Evolutionary conservation across 1,284 basidiomycete genomes (phyloP).

Genomic region (Marasmius tenuissimus): DNA sequence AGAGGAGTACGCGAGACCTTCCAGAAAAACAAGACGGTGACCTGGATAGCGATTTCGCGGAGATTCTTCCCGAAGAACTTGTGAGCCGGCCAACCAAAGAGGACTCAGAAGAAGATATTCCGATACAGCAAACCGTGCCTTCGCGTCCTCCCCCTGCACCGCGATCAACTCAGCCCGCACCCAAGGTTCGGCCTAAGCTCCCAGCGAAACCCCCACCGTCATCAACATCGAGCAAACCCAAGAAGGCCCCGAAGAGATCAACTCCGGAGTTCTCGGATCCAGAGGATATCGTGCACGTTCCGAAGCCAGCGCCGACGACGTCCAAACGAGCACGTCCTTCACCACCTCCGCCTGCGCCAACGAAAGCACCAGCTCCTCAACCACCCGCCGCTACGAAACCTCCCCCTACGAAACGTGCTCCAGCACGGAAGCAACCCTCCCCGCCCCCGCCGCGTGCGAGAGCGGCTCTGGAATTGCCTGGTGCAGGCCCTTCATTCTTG

Average conservation of each 20-base stretch:
- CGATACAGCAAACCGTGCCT: not conserved
- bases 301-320: constrained; percentile 21
- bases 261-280: constrained; percentile 29
- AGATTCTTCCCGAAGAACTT: constrained; percentile 27
- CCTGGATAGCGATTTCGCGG: constrained; percentile 43
- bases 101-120: constrained; percentile 2
- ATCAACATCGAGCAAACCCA: not conserved
- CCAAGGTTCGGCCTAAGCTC: not conserved
- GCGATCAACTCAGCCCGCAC: not conserved
- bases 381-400: constrained; percentile 9
- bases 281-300: constrained; percentile 17
- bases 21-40: constrained; percentile 33
- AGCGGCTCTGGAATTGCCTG: constrained; percentile 18
- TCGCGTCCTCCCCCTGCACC: not conserved
- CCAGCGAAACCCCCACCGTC: not conserved
- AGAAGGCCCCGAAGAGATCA: constrained; percentile 5
- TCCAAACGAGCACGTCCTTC: constrained; percentile 39
- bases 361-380: constrained; percentile 2
- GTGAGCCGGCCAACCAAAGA: constrained; percentile 26
- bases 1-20: not conserved
- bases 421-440: not conserved
- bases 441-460: constrained; percentile 20
- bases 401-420: constrained; percentile 11
- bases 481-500: constrained; percentile 5
- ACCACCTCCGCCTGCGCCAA: constrained; percentile 25